Base-by-base conservation (phyloP, 495 filamentous ascomycete species). In the Lineolata rhizophorae region DNA sequence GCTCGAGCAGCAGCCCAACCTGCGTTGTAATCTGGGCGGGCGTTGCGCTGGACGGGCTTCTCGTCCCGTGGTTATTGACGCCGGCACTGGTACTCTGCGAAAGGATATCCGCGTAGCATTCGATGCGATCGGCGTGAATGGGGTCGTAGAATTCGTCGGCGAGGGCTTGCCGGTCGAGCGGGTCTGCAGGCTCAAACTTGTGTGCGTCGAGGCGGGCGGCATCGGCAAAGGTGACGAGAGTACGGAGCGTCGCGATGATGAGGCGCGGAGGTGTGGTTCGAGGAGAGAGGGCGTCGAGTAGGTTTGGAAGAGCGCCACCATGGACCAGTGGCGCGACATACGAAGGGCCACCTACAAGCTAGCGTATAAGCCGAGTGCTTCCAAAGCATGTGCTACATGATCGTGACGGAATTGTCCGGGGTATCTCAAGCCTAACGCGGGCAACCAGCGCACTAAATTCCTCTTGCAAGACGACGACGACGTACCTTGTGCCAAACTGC, bases 401-500 rank as follows among this genome's bases (percentile, higher is more conserved):
- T n/a, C n/a, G n/a, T n/a, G n/a, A n/a, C n/a, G n/a, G n/a, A n/a
- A n/a, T n/a, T n/a, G n/a, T n/a, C n/a, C n/a, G n/a, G n/a, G n/a
- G n/a, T n/a, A n/a, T n/a, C n/a, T n/a, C n/a, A n/a, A n/a, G n/a
- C n/a, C n/a, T n/a, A n/a, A n/a, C n/a, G n/a, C n/a, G n/a, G n/a
- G n/a, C n/a, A n/a, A 12, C 28, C 15, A 24, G 9, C 30, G 30
- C 18, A 24, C 15, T 9, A 8, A 16, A 8, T 30, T 10, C 14
- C 8, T 15, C 8, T 16, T 30, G 8, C 8, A 9, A 8, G 14
- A 8, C 8, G 9, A 18, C 8, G 9, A 12, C 22, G 47, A 53
- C 49, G 36, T 60, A 87, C 85, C 87, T 55, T 76, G 69, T 26
- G 79, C 79, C 41, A 97, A 57, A 49, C 77, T 92, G 18, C 72